These are phyloP conservation scores for Panicum virgatum DNA, from an alignment of 202 grass and related monocot genomes.

Conservation along the genomic window DNA sequence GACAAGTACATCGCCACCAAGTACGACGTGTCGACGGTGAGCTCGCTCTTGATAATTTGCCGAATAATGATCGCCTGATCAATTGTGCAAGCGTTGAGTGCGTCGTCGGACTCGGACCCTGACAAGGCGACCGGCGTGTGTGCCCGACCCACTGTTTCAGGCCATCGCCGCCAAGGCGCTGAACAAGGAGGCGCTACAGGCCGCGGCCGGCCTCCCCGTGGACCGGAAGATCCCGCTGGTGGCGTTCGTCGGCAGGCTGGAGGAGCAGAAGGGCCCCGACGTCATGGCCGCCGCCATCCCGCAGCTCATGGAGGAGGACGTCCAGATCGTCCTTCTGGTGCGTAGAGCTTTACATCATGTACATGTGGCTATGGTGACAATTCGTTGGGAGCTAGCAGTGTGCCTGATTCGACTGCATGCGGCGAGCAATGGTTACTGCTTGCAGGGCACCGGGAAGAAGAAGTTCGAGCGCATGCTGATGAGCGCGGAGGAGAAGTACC, in stretches of 20 bases:
- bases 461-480: slow-evolving; percentile 63
- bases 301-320: slow-evolving; percentile 63
- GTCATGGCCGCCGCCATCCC: slow-evolving; percentile 78
- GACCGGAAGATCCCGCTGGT: slow-evolving; percentile 67
- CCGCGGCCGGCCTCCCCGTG: slow-evolving; percentile 71
- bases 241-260: slow-evolving; percentile 84
- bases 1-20: slow-evolving; percentile 79
- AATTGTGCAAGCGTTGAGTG: not conserved
- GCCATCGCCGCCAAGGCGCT: slow-evolving; percentile 66
- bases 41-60: not conserved
- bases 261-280: slow-evolving; percentile 97
- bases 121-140: too few relatives aligned
- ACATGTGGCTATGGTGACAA: too few relatives aligned
- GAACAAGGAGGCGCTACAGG: slow-evolving; percentile 93
- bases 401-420: not conserved
- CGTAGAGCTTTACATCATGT: not conserved
- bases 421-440: not conserved
- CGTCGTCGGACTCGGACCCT: not conserved
- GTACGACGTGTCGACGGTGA: slow-evolving; percentile 79
- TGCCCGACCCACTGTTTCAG: slow-evolving; percentile 46
- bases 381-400: not conserved
- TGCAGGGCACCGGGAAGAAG: slow-evolving; percentile 91
- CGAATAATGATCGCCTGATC: not conserved
- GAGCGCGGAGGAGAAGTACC: slow-evolving; percentile 58
- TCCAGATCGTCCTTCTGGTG: slow-evolving; percentile 87